These are phyloP conservation scores for Papiliotrema nemorosa DNA, from an alignment of 1,284 basidiomycete genomes.

Conservation along the genomic window DNA sequence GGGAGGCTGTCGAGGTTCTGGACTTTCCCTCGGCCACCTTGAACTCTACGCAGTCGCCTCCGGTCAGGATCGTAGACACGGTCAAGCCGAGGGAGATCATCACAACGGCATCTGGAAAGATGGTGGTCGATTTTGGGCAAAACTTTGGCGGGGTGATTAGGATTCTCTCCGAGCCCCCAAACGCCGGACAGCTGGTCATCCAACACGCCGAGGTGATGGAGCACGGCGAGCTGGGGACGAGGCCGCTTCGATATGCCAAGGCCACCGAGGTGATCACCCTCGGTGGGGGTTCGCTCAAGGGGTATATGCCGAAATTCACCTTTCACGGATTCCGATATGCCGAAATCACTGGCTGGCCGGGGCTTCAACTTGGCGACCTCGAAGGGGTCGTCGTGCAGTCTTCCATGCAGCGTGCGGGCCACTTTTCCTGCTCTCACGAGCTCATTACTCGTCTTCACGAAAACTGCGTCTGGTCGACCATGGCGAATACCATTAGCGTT, in stretches of 20 bases:
- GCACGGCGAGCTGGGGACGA: slow-evolving; percentile 23
- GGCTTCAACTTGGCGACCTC: slow-evolving; percentile 6
- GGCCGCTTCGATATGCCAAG: slow-evolving; percentile 21
- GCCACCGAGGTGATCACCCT: slow-evolving; percentile 17
- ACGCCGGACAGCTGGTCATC: neutral
- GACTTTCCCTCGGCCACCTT: slow-evolving; percentile 18
- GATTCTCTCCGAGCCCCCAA: slow-evolving; percentile 6
- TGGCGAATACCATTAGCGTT: slow-evolving; percentile 15
- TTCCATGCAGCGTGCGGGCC: slow-evolving; percentile 12
- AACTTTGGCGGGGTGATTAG: slow-evolving; percentile 37
- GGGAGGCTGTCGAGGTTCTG: slow-evolving; percentile 7
- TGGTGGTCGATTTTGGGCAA: slow-evolving; percentile 38
- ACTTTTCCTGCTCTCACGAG: slow-evolving; percentile 12
- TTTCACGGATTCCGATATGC: slow-evolving; percentile 36
- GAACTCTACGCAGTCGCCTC: slow-evolving; percentile 28
- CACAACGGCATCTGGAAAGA: slow-evolving; percentile 31
- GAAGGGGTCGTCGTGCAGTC: slow-evolving; percentile 23
- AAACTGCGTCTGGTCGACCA: slow-evolving; percentile 10
- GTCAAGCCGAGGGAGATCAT: slow-evolving; percentile 24
- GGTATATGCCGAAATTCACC: slow-evolving; percentile 36
- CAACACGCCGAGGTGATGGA: slow-evolving; percentile 27
- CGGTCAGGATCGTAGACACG: slow-evolving; percentile 23
- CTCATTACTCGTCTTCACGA: slow-evolving; percentile 11
- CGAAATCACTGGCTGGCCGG: slow-evolving; percentile 9
- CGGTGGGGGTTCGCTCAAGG: slow-evolving; percentile 15